Evolutionary conservation across 2,329 filamentous ascomycete species (phyloP).

Genomic region (Diplodia scrobiculata): DNA sequence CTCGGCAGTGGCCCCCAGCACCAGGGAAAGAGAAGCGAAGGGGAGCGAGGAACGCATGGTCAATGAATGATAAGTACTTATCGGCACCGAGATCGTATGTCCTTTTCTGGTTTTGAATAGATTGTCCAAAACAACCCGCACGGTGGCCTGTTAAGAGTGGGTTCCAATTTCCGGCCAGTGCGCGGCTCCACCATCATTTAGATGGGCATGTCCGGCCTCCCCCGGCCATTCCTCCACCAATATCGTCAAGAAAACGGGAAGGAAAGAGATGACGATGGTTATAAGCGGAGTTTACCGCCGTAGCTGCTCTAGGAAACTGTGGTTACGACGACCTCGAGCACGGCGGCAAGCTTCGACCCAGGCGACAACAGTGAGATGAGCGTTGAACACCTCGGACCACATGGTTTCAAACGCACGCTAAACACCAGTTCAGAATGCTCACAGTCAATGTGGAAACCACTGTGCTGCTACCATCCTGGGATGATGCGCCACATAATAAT

Average conservation of each 20-base stretch:
- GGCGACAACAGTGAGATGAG: too few relatives aligned
- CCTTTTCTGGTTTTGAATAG: not conserved
- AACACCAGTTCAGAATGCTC: not conserved
- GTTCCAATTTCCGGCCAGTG: too few relatives aligned
- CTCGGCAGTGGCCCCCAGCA: not conserved
- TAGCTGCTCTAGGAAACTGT: not conserved
- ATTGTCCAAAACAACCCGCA: not conserved
- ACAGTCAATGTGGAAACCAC: not conserved
- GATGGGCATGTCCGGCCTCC: too few relatives aligned
- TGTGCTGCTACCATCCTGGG: not conserved
- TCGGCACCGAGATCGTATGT: not conserved
- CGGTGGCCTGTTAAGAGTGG: too few relatives aligned
- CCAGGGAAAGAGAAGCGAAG: constrained; percentile 10
- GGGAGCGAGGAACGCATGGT: not conserved
- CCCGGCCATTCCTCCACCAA: too few relatives aligned
- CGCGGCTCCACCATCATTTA: too few relatives aligned
- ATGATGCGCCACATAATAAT: too few relatives aligned
- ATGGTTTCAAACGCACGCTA: not conserved
- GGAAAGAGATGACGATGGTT: too few relatives aligned
- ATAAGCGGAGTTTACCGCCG: too few relatives aligned
- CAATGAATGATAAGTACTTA: constrained; percentile 6
- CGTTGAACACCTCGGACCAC: not conserved
- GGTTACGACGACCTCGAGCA: not conserved
- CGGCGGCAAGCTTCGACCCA: too few relatives aligned
- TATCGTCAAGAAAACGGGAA: too few relatives aligned